These are phyloP conservation scores for Bromus sterilis DNA, from an alignment of 176 grass and related monocot species.

Conservation along the genomic window DNA sequence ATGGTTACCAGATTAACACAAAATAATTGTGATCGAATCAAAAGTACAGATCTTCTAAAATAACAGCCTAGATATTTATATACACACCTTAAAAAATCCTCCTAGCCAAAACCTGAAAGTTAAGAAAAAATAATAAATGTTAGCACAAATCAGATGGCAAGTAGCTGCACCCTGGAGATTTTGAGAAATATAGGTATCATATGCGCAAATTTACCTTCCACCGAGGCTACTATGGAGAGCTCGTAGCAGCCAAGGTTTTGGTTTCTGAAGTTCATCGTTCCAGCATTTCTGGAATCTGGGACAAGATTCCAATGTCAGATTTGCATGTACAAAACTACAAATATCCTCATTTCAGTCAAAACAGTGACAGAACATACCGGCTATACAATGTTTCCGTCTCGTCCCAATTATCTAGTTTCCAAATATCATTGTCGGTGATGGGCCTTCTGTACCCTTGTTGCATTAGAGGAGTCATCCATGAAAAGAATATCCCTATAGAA, in stretches of 20 bases:
- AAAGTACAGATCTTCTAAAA: neutral
- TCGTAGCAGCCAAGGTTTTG: constrained; percentile 86
- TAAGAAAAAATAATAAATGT: constrained; percentile 8
- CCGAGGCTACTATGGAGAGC: constrained; percentile 84
- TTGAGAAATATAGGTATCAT: neutral
- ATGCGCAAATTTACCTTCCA: constrained; percentile 48
- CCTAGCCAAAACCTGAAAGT: constrained; percentile 87
- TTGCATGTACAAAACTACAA: neutral
- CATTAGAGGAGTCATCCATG: constrained; percentile 98
- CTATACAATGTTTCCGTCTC: constrained; percentile 85
- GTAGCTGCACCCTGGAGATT: neutral
- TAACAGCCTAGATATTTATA: neutral
- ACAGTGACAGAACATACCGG: constrained; percentile 52
- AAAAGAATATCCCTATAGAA: constrained; percentile 77
- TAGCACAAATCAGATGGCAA: constrained; percentile 1
- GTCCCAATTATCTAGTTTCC: constrained; percentile 95
- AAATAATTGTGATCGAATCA: neutral
- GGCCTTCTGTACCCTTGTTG: constrained; percentile 84
- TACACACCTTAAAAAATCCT: constrained; percentile 84
- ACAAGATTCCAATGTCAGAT: constrained; percentile 11
- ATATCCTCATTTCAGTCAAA: neutral
- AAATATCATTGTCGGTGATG: constrained; percentile 90
- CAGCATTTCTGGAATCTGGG: constrained; percentile 87
- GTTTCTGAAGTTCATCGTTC: constrained; percentile 62
- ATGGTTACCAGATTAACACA: neutral